These are phyloP conservation scores for Erodium trifolium DNA, from an alignment of 441 rosid species.

Conservation along the genomic window DNA sequence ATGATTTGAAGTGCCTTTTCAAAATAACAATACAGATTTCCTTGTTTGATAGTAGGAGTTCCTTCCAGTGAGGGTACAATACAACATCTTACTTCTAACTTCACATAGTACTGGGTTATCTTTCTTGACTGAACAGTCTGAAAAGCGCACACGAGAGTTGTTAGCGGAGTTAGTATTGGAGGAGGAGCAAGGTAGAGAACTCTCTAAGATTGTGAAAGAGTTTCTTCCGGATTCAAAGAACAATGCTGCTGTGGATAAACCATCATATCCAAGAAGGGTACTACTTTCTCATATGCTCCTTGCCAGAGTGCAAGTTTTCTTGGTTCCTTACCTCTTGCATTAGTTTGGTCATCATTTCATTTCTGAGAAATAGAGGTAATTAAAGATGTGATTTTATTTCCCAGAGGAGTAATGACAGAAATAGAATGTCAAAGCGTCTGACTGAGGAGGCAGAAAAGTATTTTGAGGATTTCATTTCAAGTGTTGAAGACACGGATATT, in stretches of 20 bases:
- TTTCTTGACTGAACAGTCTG: conserved; percentile 46
- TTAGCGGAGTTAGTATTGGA: conserved; percentile 61
- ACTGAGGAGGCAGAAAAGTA: conserved; percentile 88
- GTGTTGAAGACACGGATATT: conserved; percentile 87
- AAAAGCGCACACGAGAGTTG: conserved; percentile 60
- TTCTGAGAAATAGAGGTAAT: no score
- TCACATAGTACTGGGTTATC: conserved; percentile 12
- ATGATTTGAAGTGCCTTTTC: no score
- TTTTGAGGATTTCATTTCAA: conserved; percentile 80
- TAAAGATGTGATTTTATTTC: neutral
- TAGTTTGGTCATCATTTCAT: neutral
- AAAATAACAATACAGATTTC: neutral
- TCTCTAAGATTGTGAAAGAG: conserved; percentile 53
- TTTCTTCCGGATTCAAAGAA: conserved; percentile 44
- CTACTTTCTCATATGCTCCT: conserved; percentile 13
- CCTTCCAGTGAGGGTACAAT: neutral
- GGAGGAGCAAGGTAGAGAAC: conserved; percentile 56
- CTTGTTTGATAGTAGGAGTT: neutral
- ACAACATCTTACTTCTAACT: neutral
- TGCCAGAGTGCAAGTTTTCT: neutral
- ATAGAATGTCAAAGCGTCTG: conserved; percentile 59
- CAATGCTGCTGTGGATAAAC: conserved; percentile 31
- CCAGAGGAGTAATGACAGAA: conserved; percentile 74
- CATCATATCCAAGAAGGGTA: conserved; percentile 46
- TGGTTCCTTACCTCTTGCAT: neutral